A percentile compares a stretch with the other conserved stretches of the same genome.
Evolutionary conservation across 768 basidiomycete species (phyloP).

Genomic region (Tricholomella constricta): DNA sequence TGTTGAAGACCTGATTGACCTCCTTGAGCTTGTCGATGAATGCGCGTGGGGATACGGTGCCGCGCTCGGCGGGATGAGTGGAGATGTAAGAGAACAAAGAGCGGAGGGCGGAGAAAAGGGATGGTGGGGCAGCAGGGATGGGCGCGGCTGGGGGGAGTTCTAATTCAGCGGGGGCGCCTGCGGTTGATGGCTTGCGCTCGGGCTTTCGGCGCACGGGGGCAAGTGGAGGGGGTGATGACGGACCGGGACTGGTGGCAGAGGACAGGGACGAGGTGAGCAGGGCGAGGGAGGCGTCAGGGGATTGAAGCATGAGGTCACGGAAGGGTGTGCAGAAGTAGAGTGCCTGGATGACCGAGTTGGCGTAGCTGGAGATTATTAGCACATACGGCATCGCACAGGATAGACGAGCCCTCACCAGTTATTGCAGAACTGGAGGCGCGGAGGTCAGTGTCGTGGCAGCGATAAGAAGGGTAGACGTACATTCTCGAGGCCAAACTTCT

Average conservation of each 20-base stretch:
- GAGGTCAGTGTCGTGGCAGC: slow-evolving; percentile 8
- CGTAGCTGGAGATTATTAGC: slow-evolving; percentile 65
- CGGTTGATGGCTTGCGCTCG: slow-evolving; percentile 49
- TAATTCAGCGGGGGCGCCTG: slow-evolving; percentile 24
- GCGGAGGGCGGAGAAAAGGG: slow-evolving; percentile 89
- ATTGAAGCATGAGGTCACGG: slow-evolving; percentile 83
- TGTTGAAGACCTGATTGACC: slow-evolving; percentile 88
- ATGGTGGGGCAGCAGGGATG: slow-evolving; percentile 63
- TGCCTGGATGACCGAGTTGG: slow-evolving; percentile 97
- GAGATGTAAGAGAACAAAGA: slow-evolving; percentile 89
- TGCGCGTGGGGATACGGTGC: slow-evolving; percentile 85
- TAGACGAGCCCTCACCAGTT: slow-evolving; percentile 66
- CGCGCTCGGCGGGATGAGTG: slow-evolving; percentile 73
- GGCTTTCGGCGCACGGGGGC: slow-evolving; percentile 53
- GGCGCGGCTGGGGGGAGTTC: slow-evolving; percentile 37
- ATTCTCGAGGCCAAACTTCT: slow-evolving; percentile 97
- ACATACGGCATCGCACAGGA: slow-evolving; percentile 4
- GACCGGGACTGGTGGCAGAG: slow-evolving; percentile 20
- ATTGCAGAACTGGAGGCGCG: slow-evolving; percentile 80
- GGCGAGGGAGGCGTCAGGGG: slow-evolving; percentile 52
- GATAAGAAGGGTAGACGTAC: slow-evolving; percentile 48
- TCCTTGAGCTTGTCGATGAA: slow-evolving; percentile 95
- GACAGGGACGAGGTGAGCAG: slow-evolving; percentile 21
- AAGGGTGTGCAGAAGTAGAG: slow-evolving; percentile 96
- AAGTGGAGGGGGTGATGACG: slow-evolving; percentile 33